phyloP scores from a whole-genome alignment of 2,329 filamentous ascomycete genomes.

The Xylariales sp. region DNA sequence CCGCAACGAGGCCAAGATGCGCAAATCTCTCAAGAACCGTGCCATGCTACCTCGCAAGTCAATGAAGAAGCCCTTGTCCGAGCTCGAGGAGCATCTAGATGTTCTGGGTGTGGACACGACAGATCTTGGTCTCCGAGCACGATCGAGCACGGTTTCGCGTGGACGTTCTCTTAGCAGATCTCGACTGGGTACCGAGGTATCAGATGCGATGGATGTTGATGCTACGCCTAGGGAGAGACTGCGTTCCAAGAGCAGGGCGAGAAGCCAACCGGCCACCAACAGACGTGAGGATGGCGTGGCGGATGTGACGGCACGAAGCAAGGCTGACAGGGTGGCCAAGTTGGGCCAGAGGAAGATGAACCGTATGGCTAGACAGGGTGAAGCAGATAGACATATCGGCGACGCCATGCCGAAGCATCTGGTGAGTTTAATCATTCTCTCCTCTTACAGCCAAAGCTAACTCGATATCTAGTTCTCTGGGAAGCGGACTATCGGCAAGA shows the following conservation, averaged over 20 bases:
- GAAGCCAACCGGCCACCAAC: constrained; percentile 59
- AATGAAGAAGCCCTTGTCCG: constrained; percentile 74
- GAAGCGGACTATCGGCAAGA: constrained; percentile 12
- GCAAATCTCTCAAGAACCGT: constrained; percentile 95
- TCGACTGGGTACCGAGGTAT: constrained; percentile 58
- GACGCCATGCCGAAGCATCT: constrained; percentile 84
- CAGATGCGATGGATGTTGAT: constrained; percentile 74
- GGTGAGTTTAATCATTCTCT: constrained; percentile 50
- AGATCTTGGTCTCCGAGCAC: constrained; percentile 67
- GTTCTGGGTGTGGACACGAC: constrained; percentile 80
- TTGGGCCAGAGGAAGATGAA: constrained; percentile 98
- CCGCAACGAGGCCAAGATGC: constrained; percentile 90
- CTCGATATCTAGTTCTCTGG: constrained; percentile 9
- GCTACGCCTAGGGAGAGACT: constrained; percentile 52
- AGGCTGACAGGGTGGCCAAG: constrained; percentile 84
- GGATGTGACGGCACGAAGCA: constrained; percentile 60
- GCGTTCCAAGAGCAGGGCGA: constrained; percentile 64
- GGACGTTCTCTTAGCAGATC: constrained; percentile 66
- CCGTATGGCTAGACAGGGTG: constrained; percentile 92
- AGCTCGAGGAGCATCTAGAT: constrained; percentile 83
- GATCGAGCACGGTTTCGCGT: constrained; percentile 61
- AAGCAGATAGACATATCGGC: constrained; percentile 86
- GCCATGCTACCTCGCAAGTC: constrained; percentile 84
- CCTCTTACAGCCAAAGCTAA: constrained; percentile 1
- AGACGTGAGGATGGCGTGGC: constrained; percentile 73